These are phyloP conservation scores for Camelina sativa DNA, from an alignment of 345 rosid genomes.

Conservation along the genomic window DNA sequence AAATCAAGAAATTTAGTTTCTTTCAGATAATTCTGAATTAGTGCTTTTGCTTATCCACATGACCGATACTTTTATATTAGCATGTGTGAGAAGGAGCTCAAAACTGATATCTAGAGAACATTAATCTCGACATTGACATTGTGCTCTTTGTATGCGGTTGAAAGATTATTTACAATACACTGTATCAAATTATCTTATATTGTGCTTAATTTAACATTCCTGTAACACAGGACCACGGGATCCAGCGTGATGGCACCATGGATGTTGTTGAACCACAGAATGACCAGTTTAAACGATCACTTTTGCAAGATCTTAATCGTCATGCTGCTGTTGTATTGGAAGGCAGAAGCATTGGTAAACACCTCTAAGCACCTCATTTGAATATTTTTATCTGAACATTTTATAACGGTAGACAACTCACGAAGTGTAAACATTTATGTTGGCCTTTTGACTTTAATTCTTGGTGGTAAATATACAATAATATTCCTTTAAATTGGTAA, in stretches of 20 bases:
- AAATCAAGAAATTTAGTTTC: slow-evolving; percentile 7
- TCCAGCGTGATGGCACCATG: slow-evolving; percentile 67
- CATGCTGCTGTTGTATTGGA: slow-evolving; percentile 95
- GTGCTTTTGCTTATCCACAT: background rate
- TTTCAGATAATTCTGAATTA: background rate
- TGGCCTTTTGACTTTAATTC: slow-evolving; percentile 10
- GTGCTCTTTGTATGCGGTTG: slow-evolving; percentile 5
- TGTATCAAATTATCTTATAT: background rate
- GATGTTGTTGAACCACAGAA: slow-evolving; percentile 60
- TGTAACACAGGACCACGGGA: slow-evolving; percentile 74
- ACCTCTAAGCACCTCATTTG: slow-evolving; percentile 17
- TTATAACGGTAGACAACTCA: slow-evolving; percentile 1
- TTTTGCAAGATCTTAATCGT: slow-evolving; percentile 80
- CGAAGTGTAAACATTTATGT: slow-evolving; percentile 7
- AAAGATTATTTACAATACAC: background rate
- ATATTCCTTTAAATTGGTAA: slow-evolving; percentile 38
- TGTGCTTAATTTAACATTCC: slow-evolving; percentile 18
- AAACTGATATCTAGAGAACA: slow-evolving; percentile 7
- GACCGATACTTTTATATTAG: background rate
- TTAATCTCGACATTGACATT: background rate
- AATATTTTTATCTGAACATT: background rate
- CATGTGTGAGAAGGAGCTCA: background rate
- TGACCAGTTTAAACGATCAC: slow-evolving; percentile 64
- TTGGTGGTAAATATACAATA: slow-evolving; percentile 18
- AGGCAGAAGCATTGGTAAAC: slow-evolving; percentile 75